phyloP scores from a whole-genome alignment of 768 basidiomycete species.

The Fomitopsis pulvina region DNA sequence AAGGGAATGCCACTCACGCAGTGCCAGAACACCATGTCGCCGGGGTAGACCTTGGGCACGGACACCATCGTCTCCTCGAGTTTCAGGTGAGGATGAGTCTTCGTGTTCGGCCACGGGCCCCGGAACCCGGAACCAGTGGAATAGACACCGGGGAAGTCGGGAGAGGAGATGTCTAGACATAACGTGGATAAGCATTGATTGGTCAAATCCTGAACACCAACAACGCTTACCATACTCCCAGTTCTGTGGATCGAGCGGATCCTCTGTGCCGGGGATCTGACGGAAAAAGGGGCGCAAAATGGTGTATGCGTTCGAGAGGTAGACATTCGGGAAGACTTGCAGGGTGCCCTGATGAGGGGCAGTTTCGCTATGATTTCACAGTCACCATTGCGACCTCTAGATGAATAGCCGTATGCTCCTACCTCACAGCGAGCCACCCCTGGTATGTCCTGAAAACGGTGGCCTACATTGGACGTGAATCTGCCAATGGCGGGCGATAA shows the following conservation, averaged over 20 bases:
- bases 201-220: background rate
- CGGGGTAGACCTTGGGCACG: conserved; percentile 64
- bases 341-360: conserved; percentile 65
- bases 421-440: conserved; percentile 75
- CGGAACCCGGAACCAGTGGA: conserved; percentile 22
- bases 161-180: conserved; percentile 20
- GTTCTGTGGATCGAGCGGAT: conserved; percentile 18
- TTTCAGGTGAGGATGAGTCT: conserved; percentile 60
- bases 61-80: conserved; percentile 63
- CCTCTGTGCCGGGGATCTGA: conserved; percentile 30
- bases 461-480: conserved; percentile 4
- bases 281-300: conserved; percentile 76
- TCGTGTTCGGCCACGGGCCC: conserved; percentile 43
- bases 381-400: conserved; percentile 1
- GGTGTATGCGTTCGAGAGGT: conserved; percentile 62
- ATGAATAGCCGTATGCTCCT: background rate
- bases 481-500: background rate
- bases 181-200: background rate
- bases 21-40: conserved; percentile 79
- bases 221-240: conserved; percentile 19
- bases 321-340: conserved; percentile 60
- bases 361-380: conserved; percentile 42
- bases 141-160: conserved; percentile 29
- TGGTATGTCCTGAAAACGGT: conserved; percentile 49
- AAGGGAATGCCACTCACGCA: conserved; percentile 31